Percentiles rank a stretch among this genome's conserved stretches.
phyloP scores from a whole-genome alignment of 164 flowering plant species.

The Paratinospora sagittata region DNA sequence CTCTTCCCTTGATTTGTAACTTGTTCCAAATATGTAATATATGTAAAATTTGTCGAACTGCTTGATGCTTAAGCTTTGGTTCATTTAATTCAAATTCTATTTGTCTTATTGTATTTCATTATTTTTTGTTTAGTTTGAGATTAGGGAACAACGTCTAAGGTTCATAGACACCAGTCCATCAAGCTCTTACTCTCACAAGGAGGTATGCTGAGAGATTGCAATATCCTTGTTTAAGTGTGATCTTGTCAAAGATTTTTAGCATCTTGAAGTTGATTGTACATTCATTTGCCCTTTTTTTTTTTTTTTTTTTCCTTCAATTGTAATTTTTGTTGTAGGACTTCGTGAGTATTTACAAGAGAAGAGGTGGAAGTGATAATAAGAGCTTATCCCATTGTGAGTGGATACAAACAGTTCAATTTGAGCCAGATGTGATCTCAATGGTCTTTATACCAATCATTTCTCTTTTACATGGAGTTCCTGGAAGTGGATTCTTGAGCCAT shows the following conservation, averaged over 20 bases:
- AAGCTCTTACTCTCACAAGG: constrained; percentile 64
- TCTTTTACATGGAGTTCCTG: constrained; percentile 78
- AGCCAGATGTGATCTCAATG: constrained; percentile 92
- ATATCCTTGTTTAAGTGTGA: neutral
- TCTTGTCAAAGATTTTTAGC: neutral
- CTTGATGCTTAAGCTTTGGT: neutral
- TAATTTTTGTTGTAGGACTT: constrained; percentile 44
- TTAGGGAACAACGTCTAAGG: constrained; percentile 58
- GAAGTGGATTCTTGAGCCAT: constrained; percentile 96
- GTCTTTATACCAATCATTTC: constrained; percentile 91
- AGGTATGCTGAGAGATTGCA: constrained; percentile 33
- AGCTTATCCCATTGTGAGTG: constrained; percentile 60
- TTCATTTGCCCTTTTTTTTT: neutral
- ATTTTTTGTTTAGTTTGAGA: constrained; percentile 44
- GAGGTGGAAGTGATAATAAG: constrained; percentile 74
- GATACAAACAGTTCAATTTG: constrained; percentile 66
- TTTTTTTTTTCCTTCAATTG: neutral
- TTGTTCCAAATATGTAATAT: neutral
- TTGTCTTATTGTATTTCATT: neutral
- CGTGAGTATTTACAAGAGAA: constrained; percentile 53
- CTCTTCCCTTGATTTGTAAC: neutral
- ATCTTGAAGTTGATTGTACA: neutral
- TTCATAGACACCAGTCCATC: constrained; percentile 61
- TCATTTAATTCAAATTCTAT: neutral
- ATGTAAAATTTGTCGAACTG: neutral